A percentile compares a stretch with the other conserved stretches of the same genome.
These are phyloP conservation scores for Lactifluus rugatus DNA, from an alignment of 768 basidiomycete genomes.

Conservation along the genomic window DNA sequence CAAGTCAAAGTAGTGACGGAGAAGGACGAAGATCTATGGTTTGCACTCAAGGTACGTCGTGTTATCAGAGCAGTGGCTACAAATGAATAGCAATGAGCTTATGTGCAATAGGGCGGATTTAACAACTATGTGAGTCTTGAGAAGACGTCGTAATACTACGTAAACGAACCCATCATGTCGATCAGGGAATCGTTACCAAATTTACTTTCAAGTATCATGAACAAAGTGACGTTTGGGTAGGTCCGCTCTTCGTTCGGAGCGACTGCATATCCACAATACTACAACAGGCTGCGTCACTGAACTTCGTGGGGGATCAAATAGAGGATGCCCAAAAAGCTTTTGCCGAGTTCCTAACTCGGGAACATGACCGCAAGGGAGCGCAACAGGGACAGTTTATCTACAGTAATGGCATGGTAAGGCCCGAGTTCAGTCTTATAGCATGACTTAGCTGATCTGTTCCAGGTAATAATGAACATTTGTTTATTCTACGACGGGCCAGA, in stretches of 20 bases:
- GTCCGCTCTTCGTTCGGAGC: not conserved
- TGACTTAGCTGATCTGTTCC: too few species aligned
- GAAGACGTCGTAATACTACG: not conserved
- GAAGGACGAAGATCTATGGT: constrained; percentile 14
- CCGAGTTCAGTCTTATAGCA: too few species aligned
- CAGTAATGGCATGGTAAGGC: not conserved
- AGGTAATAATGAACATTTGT: too few species aligned
- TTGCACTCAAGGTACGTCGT: constrained; percentile 5
- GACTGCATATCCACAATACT: too few species aligned
- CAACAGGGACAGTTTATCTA: not conserved
- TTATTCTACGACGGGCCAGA: constrained; percentile 49
- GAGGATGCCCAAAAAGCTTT: not conserved
- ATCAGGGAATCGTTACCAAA: constrained; percentile 15
- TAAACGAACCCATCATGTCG: not conserved
- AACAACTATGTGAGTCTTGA: constrained; percentile 8
- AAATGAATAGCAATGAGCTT: not conserved
- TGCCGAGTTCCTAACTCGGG: not conserved
- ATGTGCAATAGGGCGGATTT: not conserved
- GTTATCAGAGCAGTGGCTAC: too few species aligned
- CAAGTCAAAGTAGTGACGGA: constrained; percentile 13
- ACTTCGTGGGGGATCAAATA: not conserved
- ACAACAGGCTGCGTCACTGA: not conserved
- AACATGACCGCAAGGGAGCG: constrained; percentile 1
- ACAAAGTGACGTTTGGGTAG: constrained; percentile 14
- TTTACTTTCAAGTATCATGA: constrained; percentile 7